These are phyloP conservation scores for Macrophomina phaseolina DNA, from an alignment of 2,329 filamentous ascomycete species.

Conservation along the genomic window DNA sequence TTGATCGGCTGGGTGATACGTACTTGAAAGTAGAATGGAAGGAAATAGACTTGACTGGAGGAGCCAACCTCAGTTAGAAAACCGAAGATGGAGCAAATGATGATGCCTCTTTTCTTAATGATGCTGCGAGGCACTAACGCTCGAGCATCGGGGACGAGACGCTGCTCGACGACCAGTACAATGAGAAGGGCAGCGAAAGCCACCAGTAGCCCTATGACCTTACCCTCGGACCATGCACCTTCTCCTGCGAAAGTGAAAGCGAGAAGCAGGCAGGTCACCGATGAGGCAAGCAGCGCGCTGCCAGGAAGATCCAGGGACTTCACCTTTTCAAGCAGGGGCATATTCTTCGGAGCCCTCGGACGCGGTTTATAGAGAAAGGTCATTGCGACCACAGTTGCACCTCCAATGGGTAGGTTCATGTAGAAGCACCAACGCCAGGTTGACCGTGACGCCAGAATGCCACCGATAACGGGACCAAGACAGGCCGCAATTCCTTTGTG, in stretches of 20 bases:
- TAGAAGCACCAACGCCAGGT: conserved; percentile 15
- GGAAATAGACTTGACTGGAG: conserved; percentile 2
- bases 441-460: background rate
- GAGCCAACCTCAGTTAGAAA: background rate
- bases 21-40: conserved; percentile 5
- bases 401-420: conserved; percentile 13
- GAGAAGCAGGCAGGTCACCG: conserved; percentile 4
- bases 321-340: background rate
- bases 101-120: conserved; percentile 6
- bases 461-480: conserved; percentile 3
- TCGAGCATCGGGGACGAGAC: background rate
- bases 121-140: background rate
- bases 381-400: background rate
- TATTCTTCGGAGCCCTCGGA: background rate
- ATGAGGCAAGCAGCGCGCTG: background rate
- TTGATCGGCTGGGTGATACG: background rate
- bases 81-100: conserved; percentile 7
- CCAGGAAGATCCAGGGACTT: background rate
- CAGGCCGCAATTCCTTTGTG: conserved; percentile 3
- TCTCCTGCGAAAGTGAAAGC: conserved; percentile 6
- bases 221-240: background rate
- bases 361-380: conserved; percentile 4
- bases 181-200: background rate
- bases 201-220: background rate
- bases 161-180: background rate